A percentile compares a stretch with the other conserved stretches of the same genome.
These are phyloP conservation scores for Ceriops decandra DNA, from an alignment of 345 rosid genomes.

Conservation along the genomic window DNA sequence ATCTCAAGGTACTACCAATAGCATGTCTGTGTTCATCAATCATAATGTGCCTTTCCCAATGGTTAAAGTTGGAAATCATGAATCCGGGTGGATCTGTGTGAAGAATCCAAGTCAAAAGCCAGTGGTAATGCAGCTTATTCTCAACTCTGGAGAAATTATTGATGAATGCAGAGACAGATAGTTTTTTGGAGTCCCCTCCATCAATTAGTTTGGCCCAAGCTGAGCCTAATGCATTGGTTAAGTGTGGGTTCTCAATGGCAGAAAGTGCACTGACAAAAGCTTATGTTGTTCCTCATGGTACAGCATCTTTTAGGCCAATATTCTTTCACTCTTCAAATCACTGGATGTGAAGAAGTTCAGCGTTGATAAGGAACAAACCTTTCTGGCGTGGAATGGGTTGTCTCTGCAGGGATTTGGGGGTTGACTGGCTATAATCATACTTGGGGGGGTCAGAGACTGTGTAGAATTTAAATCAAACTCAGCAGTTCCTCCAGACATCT, in stretches of 20 bases:
- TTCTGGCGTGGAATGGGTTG: slow-evolving; percentile 76
- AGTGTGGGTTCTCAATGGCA: slow-evolving; percentile 52
- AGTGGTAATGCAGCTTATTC: slow-evolving; percentile 67
- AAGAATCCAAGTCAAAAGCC: slow-evolving; percentile 63
- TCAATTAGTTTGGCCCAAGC: slow-evolving; percentile 23
- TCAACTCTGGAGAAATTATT: slow-evolving; percentile 54
- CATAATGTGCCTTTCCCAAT: slow-evolving; percentile 45
- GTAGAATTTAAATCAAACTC: slow-evolving; percentile 52
- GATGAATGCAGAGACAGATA: slow-evolving; percentile 47
- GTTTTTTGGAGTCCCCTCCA: slow-evolving; percentile 25
- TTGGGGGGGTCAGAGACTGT: slow-evolving; percentile 49
- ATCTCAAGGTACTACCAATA: slow-evolving; percentile 46
- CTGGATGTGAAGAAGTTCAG: slow-evolving; percentile 67
- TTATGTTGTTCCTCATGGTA: slow-evolving; percentile 49
- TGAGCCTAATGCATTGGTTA: slow-evolving; percentile 19
- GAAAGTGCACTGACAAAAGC: slow-evolving; percentile 51
- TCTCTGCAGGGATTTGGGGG: slow-evolving; percentile 62
- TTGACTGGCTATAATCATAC: slow-evolving; percentile 40
- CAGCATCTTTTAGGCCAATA: slow-evolving; percentile 56
- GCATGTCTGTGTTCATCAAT: slow-evolving; percentile 50
- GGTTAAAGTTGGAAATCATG: slow-evolving; percentile 46
- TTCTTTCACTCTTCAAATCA: slow-evolving; percentile 56
- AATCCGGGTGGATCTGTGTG: slow-evolving; percentile 58
- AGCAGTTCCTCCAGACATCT: slow-evolving; percentile 32
- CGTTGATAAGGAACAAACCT: slow-evolving; percentile 65